phyloP scores from a whole-genome alignment of 306 rosid species.

The Dryas octopetala region DNA sequence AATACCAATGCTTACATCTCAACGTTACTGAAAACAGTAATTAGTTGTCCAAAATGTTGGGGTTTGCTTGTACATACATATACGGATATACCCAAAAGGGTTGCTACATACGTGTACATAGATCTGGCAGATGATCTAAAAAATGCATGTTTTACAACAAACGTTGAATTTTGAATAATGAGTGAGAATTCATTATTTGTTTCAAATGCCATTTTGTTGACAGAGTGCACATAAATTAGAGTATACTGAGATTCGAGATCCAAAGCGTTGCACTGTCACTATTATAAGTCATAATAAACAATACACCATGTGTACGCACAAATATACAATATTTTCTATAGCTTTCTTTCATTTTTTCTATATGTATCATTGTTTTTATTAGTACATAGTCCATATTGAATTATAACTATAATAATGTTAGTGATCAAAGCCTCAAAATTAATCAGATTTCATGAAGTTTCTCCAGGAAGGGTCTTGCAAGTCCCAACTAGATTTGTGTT shows the following conservation, averaged over 20 bases:
- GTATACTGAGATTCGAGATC: constrained; percentile 57
- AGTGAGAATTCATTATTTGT: constrained; percentile 22
- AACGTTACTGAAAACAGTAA: constrained; percentile 16
- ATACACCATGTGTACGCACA: not conserved
- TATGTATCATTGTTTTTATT: constrained; percentile 4
- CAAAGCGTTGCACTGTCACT: constrained; percentile 24
- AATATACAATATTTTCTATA: constrained; percentile 12
- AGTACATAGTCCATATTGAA: constrained; percentile 5
- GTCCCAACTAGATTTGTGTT: not conserved
- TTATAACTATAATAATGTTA: not conserved
- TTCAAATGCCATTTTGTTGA: constrained; percentile 8
- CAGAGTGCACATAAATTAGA: constrained; percentile 21
- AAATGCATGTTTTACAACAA: constrained; percentile 38
- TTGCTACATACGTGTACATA: constrained; percentile 35
- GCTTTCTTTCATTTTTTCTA: not conserved
- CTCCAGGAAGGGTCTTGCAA: constrained; percentile 19
- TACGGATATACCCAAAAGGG: constrained; percentile 14
- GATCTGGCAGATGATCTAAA: constrained; percentile 39
- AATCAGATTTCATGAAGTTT: constrained; percentile 33
- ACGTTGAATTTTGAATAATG: constrained; percentile 45
- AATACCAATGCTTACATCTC: not conserved
- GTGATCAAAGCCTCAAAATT: not conserved
- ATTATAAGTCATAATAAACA: constrained; percentile 7
- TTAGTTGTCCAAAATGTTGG: constrained; percentile 21
- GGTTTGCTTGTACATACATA: constrained; percentile 20